Conservation (phyloP, 257 asterid species). For the Rhazya stricta region DNA sequence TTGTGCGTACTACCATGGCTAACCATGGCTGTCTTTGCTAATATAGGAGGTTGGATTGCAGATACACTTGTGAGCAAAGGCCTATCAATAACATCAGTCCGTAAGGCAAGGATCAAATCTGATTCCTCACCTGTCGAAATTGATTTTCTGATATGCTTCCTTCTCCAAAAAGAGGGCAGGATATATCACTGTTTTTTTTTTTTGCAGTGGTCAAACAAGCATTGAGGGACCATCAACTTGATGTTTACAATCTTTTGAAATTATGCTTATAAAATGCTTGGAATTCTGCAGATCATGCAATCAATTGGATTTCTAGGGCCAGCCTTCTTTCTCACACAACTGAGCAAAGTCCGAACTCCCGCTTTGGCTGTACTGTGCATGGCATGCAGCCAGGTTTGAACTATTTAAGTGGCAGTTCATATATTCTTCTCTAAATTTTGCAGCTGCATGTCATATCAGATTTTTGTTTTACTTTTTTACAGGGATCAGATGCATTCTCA, state of each 20-base stretch:
- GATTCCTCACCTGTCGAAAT: background rate
- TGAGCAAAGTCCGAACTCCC: slow-evolving; percentile 75
- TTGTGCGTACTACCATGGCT: slow-evolving; percentile 92
- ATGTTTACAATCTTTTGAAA: background rate
- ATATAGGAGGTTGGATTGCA: slow-evolving; percentile 95
- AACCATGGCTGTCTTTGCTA: slow-evolving; percentile 91
- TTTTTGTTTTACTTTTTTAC: slow-evolving; percentile 18
- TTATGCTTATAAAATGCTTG: background rate
- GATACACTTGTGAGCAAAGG: slow-evolving; percentile 89
- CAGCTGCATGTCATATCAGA: background rate
- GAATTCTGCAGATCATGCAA: slow-evolving; percentile 76
- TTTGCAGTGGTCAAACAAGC: background rate
- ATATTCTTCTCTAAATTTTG: background rate
- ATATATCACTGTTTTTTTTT: background rate
- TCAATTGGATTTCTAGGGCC: slow-evolving; percentile 94
- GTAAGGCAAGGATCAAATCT: slow-evolving; percentile 34
- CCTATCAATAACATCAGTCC: slow-evolving; percentile 59
- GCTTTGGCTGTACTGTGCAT: slow-evolving; percentile 90
- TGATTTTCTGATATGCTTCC: background rate
- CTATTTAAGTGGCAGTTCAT: slow-evolving; percentile 17
- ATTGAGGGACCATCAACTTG: background rate
- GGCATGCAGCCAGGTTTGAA: slow-evolving; percentile 89
- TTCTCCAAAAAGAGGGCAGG: background rate
- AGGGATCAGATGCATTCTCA: slow-evolving; percentile 98
- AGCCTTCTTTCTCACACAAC: slow-evolving; percentile 82